Evolutionary conservation across 179 eudicot genomes (phyloP), one percentile per base, ranked within the genome.

Genomic region (Silene vulgaris): DNA sequence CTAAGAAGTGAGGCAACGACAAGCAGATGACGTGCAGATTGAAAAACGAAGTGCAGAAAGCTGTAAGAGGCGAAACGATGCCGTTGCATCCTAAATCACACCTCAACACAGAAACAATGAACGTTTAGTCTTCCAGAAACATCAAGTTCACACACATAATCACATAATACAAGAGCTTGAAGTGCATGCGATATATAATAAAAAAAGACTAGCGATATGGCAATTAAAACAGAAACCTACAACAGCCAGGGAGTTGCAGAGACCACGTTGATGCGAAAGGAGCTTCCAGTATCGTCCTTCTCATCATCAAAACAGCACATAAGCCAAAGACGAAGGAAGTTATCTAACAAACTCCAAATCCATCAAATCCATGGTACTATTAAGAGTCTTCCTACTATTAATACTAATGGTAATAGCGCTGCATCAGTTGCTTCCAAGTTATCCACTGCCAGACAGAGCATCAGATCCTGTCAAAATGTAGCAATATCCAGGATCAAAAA

Each of bases 211-310:
- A 69, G 21, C 21, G 43, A 64, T 64, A 81, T 69, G 72, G 72
- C 79, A 79, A 74, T 43, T 73, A 77, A 65, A 74, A 79, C 67
- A 86, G 75, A 80, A 77, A 86, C 90, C 90, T 89, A 87, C 83
- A 74, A 29, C 77, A 72, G 81, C 74, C 68, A 73, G 75, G 56
- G 69, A 68, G 77, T 78, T 61, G 84, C 71, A 80, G 69, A 80
- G 76, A 81, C 82, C 79, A 79, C 78, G 80, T 73, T 56, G 81
- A 74, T 23, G 74, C 78, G 76, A 71, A 84, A 78, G 48, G 59
- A 71, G 74, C 72, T 78, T 78, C 81, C 80, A 74, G 57, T 32
- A 60, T 74, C 57, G 75, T 71, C 74, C 84, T 79, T 76, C 70
- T 76, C 74, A 77, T 50, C 61, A 74, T 78, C 56, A 78, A 75